Percentiles rank a stretch among this genome's conserved stretches.
These are phyloP conservation scores for Mortierella claussenii DNA, from an alignment of 192 early-diverging fungal species.

Conservation along the genomic window DNA sequence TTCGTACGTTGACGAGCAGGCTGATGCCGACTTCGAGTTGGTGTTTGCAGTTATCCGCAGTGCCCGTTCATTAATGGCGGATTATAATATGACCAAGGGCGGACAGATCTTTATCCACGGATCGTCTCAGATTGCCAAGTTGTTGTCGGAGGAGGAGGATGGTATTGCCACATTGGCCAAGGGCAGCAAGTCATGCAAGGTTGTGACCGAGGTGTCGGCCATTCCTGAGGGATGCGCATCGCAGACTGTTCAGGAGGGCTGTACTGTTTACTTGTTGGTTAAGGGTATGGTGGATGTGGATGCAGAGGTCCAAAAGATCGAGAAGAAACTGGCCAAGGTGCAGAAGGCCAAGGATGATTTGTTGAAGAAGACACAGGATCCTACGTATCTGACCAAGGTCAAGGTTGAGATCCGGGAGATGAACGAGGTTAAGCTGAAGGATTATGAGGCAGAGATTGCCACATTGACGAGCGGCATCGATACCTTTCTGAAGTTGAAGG, in stretches of 20 bases:
- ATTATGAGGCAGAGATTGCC: constrained; percentile 80
- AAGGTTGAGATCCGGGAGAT: constrained; percentile 76
- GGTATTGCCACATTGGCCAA: constrained; percentile 80
- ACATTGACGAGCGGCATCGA: constrained; percentile 71
- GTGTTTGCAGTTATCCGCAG: constrained; percentile 81
- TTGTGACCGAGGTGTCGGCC: constrained; percentile 61
- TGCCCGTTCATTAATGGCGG: constrained; percentile 79
- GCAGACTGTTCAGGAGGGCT: constrained; percentile 73
- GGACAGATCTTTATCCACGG: constrained; percentile 58
- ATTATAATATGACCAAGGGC: constrained; percentile 81
- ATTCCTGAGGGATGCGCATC: constrained; percentile 87
- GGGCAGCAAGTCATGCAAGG: constrained; percentile 74
- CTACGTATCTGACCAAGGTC: constrained; percentile 79
- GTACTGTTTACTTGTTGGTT: constrained; percentile 81
- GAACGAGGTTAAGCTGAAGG: constrained; percentile 77
- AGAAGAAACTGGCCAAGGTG: constrained; percentile 78
- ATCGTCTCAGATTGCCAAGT: constrained; percentile 47
- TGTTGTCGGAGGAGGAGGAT: constrained; percentile 67
- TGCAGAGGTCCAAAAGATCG: constrained; percentile 83
- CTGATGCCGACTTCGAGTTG: constrained; percentile 83
- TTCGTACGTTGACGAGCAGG: constrained; percentile 68
- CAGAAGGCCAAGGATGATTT: constrained; percentile 67
- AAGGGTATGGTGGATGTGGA: constrained; percentile 81
- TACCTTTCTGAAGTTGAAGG: constrained; percentile 76
- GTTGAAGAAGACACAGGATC: constrained; percentile 69